phyloP scores from a whole-genome alignment of 2,329 filamentous ascomycete genomes.

The Pseudogymnoascus sp. region DNA sequence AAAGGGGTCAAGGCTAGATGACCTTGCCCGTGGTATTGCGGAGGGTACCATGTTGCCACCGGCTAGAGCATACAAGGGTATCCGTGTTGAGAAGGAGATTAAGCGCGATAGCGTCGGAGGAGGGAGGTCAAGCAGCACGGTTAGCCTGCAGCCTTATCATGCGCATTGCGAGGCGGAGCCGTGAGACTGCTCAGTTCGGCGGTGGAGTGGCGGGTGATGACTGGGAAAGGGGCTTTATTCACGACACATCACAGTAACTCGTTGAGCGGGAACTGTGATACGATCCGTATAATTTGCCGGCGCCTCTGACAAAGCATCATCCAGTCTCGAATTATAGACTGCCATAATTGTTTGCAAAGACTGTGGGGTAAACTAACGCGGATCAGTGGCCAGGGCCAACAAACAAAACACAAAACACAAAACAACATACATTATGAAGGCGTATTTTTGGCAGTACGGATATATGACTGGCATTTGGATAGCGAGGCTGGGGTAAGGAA shows the following conservation, averaged over 20 bases:
- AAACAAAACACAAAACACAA: background rate
- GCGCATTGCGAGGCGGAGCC: background rate
- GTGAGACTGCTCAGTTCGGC: background rate
- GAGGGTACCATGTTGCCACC: constrained; percentile 31
- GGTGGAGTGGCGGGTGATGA: background rate
- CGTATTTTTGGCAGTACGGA: background rate
- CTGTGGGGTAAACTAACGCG: background rate
- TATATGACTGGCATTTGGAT: background rate
- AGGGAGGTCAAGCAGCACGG: background rate
- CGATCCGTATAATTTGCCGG: background rate
- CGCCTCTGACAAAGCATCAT: background rate
- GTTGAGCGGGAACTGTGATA: background rate
- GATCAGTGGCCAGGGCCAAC: background rate
- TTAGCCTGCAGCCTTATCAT: background rate
- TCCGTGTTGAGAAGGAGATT: background rate
- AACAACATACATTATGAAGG: background rate
- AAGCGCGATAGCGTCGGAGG: background rate
- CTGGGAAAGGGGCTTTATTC: background rate
- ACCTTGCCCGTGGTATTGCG: constrained; percentile 42
- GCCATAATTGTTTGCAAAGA: background rate
- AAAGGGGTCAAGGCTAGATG: constrained; percentile 40
- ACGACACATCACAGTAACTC: background rate
- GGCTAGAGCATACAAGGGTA: background rate
- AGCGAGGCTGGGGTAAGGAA: background rate
- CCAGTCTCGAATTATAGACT: background rate